phyloP scores from a whole-genome alignment of 2,329 filamentous ascomycete species.

The Colletotrichum lentis region DNA sequence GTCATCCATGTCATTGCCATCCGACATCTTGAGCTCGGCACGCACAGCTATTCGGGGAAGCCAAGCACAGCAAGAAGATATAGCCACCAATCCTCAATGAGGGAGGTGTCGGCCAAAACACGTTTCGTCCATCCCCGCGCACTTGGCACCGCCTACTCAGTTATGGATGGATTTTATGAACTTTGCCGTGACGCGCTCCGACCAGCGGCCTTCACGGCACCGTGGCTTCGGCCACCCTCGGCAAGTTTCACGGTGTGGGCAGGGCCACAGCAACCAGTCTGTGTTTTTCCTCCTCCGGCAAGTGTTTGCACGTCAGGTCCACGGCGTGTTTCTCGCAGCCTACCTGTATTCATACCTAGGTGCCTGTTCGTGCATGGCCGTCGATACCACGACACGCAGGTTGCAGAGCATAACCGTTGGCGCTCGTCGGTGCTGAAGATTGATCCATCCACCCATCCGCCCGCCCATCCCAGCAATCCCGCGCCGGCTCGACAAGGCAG shows the following conservation, averaged over 20 bases:
- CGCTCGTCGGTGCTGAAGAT: conserved; percentile 10
- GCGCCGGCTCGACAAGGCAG: neutral
- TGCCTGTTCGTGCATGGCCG: neutral
- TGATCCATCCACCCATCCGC: neutral
- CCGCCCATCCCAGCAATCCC: neutral
- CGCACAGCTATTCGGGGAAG: neutral
- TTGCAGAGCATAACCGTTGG: neutral
- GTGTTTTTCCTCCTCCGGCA: neutral
- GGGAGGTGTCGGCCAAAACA: neutral
- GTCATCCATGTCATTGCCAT: neutral
- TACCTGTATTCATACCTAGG: too few relatives aligned
- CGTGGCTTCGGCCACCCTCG: conserved; percentile 20
- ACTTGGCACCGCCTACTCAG: conserved; percentile 3
- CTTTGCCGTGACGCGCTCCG: conserved; percentile 10
- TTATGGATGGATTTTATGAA: neutral
- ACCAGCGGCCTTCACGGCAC: conserved; percentile 22
- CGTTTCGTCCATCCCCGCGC: neutral
- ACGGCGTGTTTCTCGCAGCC: neutral
- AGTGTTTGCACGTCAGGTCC: too few relatives aligned
- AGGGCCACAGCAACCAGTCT: neutral
- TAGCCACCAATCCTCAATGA: neutral
- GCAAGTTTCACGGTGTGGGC: neutral
- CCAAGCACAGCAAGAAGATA: neutral
- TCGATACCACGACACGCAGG: neutral
- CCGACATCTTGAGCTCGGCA: neutral